Base-by-base conservation (phyloP, 495 filamentous ascomycete genomes). In the Aspergillus biplanus region DNA sequence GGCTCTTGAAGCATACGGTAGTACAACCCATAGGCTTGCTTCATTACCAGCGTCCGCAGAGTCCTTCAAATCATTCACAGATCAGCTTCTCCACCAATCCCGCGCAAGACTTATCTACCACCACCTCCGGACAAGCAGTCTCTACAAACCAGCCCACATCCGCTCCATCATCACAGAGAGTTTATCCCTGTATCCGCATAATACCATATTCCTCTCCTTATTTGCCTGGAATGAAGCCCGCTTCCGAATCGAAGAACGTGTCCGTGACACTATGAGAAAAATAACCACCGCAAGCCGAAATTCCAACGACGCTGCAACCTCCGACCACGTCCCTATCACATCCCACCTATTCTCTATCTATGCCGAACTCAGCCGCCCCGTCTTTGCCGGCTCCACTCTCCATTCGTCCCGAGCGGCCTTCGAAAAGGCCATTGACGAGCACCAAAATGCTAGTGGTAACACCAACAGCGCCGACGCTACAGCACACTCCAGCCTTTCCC, bases 121-220 rank as follows among this genome's bases (percentile, higher is more conserved):
- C 68, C 87, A 95, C 70, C 77, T 87, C 31, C 80, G 71, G 2
- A 82, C 82, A 54, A 77, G 71, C 49, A 83, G 77, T 35, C 78
- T 85, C 6, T 90, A 89, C 75, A 86, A 85, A 64, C 89, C 91
- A 11, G 71, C 82, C 3, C 72, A 82, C 21, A 69, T 97, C 55
- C 89, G 90, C 42, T 69, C 78, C 18, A 69, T 85, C 5, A 79
- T 97, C 4, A 65, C 76, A 6, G 70, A 83, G 33, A 88, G 87
- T 63, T 73, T 95, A 34, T 56, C 62, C 5, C 66, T 78, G 11
- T 96, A 90, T 73, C 92, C 92, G 0, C 77, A 82, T 33, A 97
- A 97, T 78, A 91, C 89, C 2, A 82, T 92, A 39, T 89, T 97
- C 64, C 82, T 94, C 55, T 77, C 83, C 15, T 78, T 93, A 13